Evolutionary conservation across 2,329 filamentous ascomycete species (phyloP).

Genomic region (Fusarium sp.): DNA sequence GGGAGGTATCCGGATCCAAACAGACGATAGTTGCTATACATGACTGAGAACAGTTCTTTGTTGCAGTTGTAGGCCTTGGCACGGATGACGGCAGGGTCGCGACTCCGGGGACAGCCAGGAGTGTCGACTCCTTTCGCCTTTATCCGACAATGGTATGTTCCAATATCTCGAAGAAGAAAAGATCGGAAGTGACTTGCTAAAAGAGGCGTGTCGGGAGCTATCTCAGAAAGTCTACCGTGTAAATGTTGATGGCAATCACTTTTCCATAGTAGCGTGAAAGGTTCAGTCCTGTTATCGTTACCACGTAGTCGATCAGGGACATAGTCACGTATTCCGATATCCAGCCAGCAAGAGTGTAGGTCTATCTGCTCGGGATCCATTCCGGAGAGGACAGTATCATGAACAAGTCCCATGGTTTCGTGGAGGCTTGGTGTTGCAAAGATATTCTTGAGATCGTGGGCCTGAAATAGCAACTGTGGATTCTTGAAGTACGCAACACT

Average conservation of each 20-base stretch:
- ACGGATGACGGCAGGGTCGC: neutral
- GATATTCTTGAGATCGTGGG: neutral
- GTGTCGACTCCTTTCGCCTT: neutral
- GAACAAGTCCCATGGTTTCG: neutral
- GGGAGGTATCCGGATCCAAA: neutral
- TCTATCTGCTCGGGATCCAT: neutral
- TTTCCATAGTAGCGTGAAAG: neutral
- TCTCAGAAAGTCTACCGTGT: neutral
- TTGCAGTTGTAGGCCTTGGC: neutral
- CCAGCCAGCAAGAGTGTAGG: neutral
- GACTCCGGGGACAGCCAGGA: neutral
- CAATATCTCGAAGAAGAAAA: neutral
- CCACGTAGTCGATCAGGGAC: neutral
- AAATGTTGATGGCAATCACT: neutral
- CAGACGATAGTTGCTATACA: neutral
- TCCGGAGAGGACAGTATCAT: neutral
- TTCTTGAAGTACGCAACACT: neutral
- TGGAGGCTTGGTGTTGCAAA: neutral
- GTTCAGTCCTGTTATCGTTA: neutral
- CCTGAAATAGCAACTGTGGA: neutral
- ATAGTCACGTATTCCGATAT: neutral
- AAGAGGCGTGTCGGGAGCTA: neutral
- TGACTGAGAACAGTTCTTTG: neutral
- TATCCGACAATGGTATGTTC: neutral
- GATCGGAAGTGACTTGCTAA: neutral